These are phyloP conservation scores for Coemansia sp. DNA, from an alignment of 192 early-diverging fungal species.

Conservation along the genomic window DNA sequence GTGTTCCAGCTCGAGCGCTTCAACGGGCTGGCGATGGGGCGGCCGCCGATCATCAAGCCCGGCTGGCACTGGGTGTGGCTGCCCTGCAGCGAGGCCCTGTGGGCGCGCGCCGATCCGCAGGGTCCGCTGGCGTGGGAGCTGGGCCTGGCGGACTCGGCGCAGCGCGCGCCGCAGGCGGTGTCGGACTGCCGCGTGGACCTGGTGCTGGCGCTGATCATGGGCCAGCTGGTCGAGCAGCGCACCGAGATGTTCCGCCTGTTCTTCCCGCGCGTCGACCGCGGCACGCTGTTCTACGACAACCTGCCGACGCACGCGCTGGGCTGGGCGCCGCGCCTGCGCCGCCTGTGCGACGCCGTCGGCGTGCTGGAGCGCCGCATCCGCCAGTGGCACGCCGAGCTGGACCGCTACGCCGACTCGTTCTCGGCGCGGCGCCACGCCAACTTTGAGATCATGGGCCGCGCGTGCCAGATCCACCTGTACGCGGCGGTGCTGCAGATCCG, in stretches of 20 bases:
- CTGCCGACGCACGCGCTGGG: slow-evolving; percentile 38
- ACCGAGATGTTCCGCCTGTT: slow-evolving; percentile 47
- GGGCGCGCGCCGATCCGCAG: slow-evolving; percentile 28
- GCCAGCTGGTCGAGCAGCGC: slow-evolving; percentile 46
- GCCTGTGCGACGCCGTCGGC: slow-evolving; percentile 17
- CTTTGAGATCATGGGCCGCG: slow-evolving; percentile 42
- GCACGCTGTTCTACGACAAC: slow-evolving; percentile 50
- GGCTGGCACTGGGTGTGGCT: slow-evolving; percentile 54
- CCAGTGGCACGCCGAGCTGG: slow-evolving; percentile 45
- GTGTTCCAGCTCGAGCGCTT: slow-evolving; percentile 47
- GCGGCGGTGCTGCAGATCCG: slow-evolving; percentile 46
- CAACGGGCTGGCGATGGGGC: slow-evolving; percentile 49
- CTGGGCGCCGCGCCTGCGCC: slow-evolving; percentile 20
- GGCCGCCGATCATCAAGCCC: slow-evolving; percentile 48
- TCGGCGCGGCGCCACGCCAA: slow-evolving; percentile 49
- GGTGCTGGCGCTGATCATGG: slow-evolving; percentile 42
- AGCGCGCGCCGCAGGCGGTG: slow-evolving; percentile 16
- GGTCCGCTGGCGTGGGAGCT: slow-evolving; percentile 43
- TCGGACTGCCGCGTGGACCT: slow-evolving; percentile 44
- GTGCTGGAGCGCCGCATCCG: slow-evolving; percentile 33
- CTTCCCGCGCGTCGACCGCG: slow-evolving; percentile 46
- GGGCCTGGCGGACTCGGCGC: slow-evolving; percentile 28
- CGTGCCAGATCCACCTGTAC: slow-evolving; percentile 41
- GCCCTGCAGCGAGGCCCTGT: slow-evolving; percentile 43
- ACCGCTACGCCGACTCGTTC: slow-evolving; percentile 35